Evolutionary conservation across 2,329 filamentous ascomycete genomes (phyloP).

Genomic region (Colletotrichum sp.): DNA sequence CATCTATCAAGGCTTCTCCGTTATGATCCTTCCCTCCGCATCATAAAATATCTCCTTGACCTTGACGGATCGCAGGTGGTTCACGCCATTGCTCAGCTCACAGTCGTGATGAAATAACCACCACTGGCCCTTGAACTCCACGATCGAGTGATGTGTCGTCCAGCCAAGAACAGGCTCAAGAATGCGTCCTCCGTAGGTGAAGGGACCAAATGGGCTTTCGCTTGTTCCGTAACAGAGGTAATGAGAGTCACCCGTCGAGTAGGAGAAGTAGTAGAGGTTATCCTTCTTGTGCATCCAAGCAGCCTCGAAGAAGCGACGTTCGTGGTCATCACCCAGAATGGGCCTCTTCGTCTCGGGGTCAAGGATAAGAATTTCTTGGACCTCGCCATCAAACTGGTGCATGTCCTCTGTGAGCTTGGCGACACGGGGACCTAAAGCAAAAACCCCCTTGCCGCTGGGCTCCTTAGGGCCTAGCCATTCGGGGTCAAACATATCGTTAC

Average conservation of each 20-base stretch:
- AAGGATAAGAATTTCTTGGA: conserved; percentile 68
- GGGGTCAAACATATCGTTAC: conserved; percentile 59
- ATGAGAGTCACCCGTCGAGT: conserved; percentile 81
- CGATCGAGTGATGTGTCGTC: conserved; percentile 83
- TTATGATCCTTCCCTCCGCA: conserved; percentile 64
- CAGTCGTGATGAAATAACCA: conserved; percentile 81
- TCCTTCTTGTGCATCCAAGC: conserved; percentile 79
- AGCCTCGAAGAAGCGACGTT: conserved; percentile 79
- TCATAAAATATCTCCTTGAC: conserved; percentile 78
- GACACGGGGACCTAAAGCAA: conserved; percentile 70
- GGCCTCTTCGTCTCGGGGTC: conserved; percentile 64
- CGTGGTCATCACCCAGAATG: conserved; percentile 71
- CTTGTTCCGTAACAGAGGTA: conserved; percentile 74
- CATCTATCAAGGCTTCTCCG: conserved; percentile 37
- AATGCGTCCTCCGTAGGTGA: conserved; percentile 74
- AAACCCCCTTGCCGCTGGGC: conserved; percentile 57
- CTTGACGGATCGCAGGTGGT: conserved; percentile 77
- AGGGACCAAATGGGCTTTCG: conserved; percentile 70
- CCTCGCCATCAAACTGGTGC: conserved; percentile 60
- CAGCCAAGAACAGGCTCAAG: conserved; percentile 79
- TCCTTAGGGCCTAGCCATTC: conserved; percentile 63
- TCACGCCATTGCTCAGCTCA: conserved; percentile 69
- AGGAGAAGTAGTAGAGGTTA: conserved; percentile 76
- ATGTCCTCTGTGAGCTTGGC: conserved; percentile 70
- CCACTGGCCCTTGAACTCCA: conserved; percentile 74